phyloP scores from a whole-genome alignment of 805 yeast species.

The Metschnikowia drakensbergensis region DNA sequence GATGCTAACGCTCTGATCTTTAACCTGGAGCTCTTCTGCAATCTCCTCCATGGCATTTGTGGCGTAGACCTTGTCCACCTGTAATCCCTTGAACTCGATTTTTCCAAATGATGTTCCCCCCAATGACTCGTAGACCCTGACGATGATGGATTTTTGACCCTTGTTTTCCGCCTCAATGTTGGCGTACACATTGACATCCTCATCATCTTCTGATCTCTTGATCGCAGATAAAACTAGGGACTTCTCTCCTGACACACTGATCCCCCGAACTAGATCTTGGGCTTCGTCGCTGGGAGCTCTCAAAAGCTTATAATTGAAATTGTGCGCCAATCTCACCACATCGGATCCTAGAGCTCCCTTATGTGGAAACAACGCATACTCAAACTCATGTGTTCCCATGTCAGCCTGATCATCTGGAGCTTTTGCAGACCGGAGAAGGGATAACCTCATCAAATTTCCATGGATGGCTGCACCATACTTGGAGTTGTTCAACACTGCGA shows the following conservation, averaged over 20 bases:
- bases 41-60: constrained; percentile 60
- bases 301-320: constrained; percentile 61
- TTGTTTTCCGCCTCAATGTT: constrained; percentile 42
- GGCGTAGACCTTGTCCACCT: constrained; percentile 46
- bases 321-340: constrained; percentile 71
- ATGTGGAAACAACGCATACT: constrained; percentile 85
- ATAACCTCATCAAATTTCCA: constrained; percentile 86
- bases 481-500: constrained; percentile 73
- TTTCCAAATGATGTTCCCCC: constrained; percentile 70
- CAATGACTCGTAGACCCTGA: constrained; percentile 80
- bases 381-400: constrained; percentile 82
- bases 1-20: constrained; percentile 36
- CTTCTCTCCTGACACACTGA: constrained; percentile 44
- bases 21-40: constrained; percentile 36
- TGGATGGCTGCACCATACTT: constrained; percentile 92
- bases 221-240: constrained; percentile 69
- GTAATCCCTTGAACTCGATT: constrained; percentile 41
- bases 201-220: constrained; percentile 87
- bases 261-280: constrained; percentile 12
- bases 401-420: constrained; percentile 95
- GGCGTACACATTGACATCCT: constrained; percentile 45
- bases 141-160: constrained; percentile 46
- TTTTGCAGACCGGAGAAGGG: constrained; percentile 85
- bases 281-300: constrained; percentile 13
- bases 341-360: constrained; percentile 57